These are phyloP conservation scores for Aurifilum marmelostoma DNA, from an alignment of 2,329 filamentous ascomycete species.

Conservation along the genomic window DNA sequence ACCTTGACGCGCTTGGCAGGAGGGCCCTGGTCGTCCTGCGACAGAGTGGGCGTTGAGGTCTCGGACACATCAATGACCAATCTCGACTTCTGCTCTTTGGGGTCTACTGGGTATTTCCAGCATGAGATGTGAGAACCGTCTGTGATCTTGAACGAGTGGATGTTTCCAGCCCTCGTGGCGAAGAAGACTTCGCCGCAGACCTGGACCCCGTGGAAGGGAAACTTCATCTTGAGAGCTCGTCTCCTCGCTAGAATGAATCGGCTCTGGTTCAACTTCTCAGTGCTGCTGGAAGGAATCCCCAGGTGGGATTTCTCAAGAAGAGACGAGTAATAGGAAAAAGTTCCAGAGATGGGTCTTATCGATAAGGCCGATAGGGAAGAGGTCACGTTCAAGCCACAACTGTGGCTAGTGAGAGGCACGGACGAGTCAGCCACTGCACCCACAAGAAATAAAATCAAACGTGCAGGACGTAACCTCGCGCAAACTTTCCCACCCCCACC, in stretches of 20 bases:
- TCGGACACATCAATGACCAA: conserved; percentile 21
- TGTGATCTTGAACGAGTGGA: conserved; percentile 68
- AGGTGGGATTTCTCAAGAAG: neutral
- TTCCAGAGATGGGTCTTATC: conserved; percentile 7
- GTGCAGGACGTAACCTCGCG: conserved; percentile 5
- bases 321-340: neutral
- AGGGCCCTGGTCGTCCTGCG: conserved; percentile 26
- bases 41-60: conserved; percentile 14
- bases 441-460: conserved; percentile 28
- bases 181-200: conserved; percentile 63
- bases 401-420: neutral
- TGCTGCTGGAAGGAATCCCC: neutral
- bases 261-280: neutral
- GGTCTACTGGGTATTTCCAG: conserved; percentile 58
- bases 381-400: neutral
- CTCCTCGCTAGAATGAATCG: neutral
- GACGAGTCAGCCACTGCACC: conserved; percentile 3
- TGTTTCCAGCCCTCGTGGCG: conserved; percentile 71
- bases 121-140: conserved; percentile 61
- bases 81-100: conserved; percentile 36
- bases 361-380: neutral
- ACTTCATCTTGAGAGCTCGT: conserved; percentile 42
- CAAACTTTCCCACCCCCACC: conserved; percentile 6
- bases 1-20: conserved; percentile 37
- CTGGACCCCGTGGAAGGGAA: conserved; percentile 69